Conservation (phyloP, 2,329 filamentous ascomycete species). For the Bipolaris gigantea region DNA sequence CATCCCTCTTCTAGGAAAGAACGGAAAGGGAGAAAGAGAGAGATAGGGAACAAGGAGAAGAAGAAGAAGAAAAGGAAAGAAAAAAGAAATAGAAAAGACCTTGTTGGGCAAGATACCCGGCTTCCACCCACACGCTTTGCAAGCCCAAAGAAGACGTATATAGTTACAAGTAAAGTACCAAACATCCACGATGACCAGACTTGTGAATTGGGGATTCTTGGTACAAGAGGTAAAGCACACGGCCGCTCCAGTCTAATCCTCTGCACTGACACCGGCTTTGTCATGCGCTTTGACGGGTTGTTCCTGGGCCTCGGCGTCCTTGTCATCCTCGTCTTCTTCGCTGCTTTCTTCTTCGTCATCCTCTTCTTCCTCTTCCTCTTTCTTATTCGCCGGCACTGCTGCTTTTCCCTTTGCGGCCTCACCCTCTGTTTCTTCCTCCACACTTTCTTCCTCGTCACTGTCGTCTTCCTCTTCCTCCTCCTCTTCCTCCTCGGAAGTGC, state of each 20-base stretch:
- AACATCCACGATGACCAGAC: neutral
- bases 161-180: too few relatives aligned
- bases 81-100: too few relatives aligned
- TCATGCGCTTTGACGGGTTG: slow-evolving; percentile 30
- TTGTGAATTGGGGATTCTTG: neutral
- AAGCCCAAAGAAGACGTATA: too few relatives aligned
- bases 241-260: slow-evolving; percentile 30
- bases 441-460: slow-evolving; percentile 10
- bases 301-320: slow-evolving; percentile 20
- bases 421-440: slow-evolving; percentile 15
- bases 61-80: too few relatives aligned
- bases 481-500: slow-evolving; percentile 7
- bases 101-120: too few relatives aligned
- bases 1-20: too few relatives aligned
- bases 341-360: neutral
- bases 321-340: slow-evolving; percentile 17
- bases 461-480: slow-evolving; percentile 15
- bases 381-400: neutral
- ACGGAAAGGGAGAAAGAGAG: too few relatives aligned
- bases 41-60: neutral
- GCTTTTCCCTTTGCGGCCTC: neutral
- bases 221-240: neutral
- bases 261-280: slow-evolving; percentile 43
- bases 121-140: too few relatives aligned
- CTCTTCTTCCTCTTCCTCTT: neutral